phyloP scores from a whole-genome alignment of 305 asterid genomes.

The Petunia hybrid region DNA sequence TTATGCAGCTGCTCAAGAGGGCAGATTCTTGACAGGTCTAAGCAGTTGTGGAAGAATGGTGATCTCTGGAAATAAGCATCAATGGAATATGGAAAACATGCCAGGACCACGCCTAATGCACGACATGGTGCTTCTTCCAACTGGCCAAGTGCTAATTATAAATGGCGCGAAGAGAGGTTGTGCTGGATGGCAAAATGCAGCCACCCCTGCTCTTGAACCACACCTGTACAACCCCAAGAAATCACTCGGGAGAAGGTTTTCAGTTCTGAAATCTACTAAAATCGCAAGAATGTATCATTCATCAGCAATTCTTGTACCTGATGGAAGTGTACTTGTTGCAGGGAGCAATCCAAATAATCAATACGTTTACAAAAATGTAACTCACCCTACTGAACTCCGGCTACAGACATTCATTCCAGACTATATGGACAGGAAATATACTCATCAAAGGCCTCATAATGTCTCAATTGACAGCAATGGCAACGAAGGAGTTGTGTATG shows the following conservation, averaged over 20 bases:
- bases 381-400: constrained; percentile 67
- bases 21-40: constrained; percentile 50
- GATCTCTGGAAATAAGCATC: constrained; percentile 58
- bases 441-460: constrained; percentile 52
- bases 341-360: constrained; percentile 66
- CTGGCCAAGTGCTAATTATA: constrained; percentile 66
- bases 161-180: constrained; percentile 64
- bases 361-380: constrained; percentile 46
- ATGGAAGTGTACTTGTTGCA: constrained; percentile 67
- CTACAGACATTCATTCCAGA: constrained; percentile 63
- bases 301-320: constrained; percentile 59
- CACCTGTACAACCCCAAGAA: constrained; percentile 61
- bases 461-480: constrained; percentile 40
- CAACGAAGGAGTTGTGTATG: constrained; percentile 44
- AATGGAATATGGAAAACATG: constrained; percentile 74
- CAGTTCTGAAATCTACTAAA: constrained; percentile 49
- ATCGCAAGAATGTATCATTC: constrained; percentile 73
- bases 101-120: constrained; percentile 63
- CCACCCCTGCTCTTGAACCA: constrained; percentile 53
- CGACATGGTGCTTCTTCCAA: constrained; percentile 70
- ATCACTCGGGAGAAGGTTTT: constrained; percentile 49
- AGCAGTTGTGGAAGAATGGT: constrained; percentile 68
- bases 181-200: constrained; percentile 55
- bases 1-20: constrained; percentile 40
- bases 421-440: constrained; percentile 46